Evolutionary conservation across 768 basidiomycete species (phyloP).

Genomic region (Boletus reticuloceps): DNA sequence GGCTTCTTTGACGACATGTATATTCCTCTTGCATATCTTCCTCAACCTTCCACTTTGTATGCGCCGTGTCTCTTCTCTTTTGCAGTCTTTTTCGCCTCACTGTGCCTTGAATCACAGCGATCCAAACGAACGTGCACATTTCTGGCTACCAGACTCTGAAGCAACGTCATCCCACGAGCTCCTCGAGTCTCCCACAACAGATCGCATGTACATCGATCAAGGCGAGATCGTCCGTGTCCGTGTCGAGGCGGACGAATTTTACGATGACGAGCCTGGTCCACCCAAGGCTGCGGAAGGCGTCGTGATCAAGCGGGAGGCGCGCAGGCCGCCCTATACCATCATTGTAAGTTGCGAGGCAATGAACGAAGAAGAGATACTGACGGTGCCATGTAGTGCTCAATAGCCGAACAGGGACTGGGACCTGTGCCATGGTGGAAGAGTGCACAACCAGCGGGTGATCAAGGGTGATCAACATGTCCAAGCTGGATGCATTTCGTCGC

Average conservation of each 20-base stretch:
- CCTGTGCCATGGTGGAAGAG: constrained; percentile 75
- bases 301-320: constrained; percentile 46
- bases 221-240: constrained; percentile 75
- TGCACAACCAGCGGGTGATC: constrained; percentile 40
- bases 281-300: constrained; percentile 74
- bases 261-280: constrained; percentile 83
- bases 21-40: constrained; percentile 75
- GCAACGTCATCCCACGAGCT: constrained; percentile 54
- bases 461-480: constrained; percentile 26
- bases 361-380: not conserved
- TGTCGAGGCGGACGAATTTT: constrained; percentile 80
- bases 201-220: constrained; percentile 80
- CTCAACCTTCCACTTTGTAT: constrained; percentile 78
- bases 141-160: constrained; percentile 72
- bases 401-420: constrained; percentile 79
- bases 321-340: constrained; percentile 14
- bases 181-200: constrained; percentile 61
- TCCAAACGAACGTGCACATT: constrained; percentile 77
- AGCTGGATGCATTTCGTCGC: not conserved
- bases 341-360: not conserved
- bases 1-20: constrained; percentile 96
- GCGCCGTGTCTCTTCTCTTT: constrained; percentile 22
- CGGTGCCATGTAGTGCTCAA: constrained; percentile 60
- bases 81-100: not conserved
- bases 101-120: constrained; percentile 46